Base-by-base conservation (phyloP, 2,329 filamentous ascomycete genomes). In the Pseudogymnoascus sp. region DNA sequence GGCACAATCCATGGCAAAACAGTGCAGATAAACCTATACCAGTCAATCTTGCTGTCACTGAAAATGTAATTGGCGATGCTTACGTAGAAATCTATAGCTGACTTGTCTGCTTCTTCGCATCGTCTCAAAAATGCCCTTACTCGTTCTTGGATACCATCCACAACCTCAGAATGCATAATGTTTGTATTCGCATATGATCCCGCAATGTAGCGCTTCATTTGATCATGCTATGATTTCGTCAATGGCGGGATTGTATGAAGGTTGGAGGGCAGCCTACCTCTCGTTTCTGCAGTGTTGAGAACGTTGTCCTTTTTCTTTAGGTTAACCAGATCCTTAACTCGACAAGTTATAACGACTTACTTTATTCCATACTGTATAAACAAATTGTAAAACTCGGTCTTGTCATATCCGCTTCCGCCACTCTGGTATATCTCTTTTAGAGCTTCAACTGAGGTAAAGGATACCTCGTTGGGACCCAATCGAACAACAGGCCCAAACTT, bases 151-250 rank as follows among this genome's bases (percentile, higher is more conserved):
- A 90, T 84, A 2, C 83, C 85, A 4, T 77, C 72, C 28, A 88
- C 72, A 1, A 84, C 80, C 2, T 76, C 75, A 4, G 79, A 71
- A 31, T 80, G 81, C 74, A 88, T 79, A 60, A 89, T 76, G 69
- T 88, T 89, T 62, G 82, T 84, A 73, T 89, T 89, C 31, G 86
- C 83, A 71, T 90, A 90, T 31, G 85, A 79, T 69, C 88, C 84
- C 1, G 86, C 86, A 50, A 89, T 77, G 59, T 86, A 76, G 28
- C 85, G 79, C 70, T 85, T 88, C 64, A 84, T 80, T 66, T 80
- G 82, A 31, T 82, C 83, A 69, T 90, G 87, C 82, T 87, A 60
- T 6, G 14, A 6, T 35, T 61, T 38, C 12, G 35, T 61, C 47
- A 42, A 16, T 5, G 18, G 56, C 31, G 16, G 5, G 5, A n/a